Base-by-base conservation (phyloP, 208 protist genomes). In the Porcisia hertigi region DNA sequence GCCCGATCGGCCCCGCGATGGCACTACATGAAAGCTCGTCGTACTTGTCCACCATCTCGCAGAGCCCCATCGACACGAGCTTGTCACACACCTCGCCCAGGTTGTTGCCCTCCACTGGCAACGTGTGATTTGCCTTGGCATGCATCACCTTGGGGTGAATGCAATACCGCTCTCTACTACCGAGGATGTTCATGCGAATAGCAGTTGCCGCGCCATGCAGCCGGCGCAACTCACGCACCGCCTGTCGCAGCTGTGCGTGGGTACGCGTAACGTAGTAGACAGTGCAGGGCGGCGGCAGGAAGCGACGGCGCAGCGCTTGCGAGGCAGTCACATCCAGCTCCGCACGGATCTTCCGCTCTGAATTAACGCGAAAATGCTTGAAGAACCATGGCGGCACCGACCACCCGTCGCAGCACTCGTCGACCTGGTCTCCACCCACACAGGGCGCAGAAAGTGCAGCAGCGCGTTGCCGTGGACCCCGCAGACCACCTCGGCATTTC, bases 201-300 rank as follows among this genome's bases (percentile, higher is more conserved):
- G 75, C 76, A n/a, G 75, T 47, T 25, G 83, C 34, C 9, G 76
- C 75, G 14, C 75, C 80, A 45, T 82, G 72, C 6, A 98, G 96
- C 45, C 85, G 81, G 25, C 91, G 89, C 41, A 99, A 83, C 88
- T 99, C 98, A 3, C 88, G 78, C 16, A 99, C 88, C 0, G 96
- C 90, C 78, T 99, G 98, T 47, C 90, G 79, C 34, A 99, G 82
- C 89, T 99, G 98, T 23, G 95, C 91, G 86, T 99, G 98, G 11
- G 98, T 99, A 64, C 98, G 88, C 2, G 97, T 98, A 12, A 91
- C 80, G 87, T 98, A 99, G 70, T 99, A 98, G 57, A 99, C 79
- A 45, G 85, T 91, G 65, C 87, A 92, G n/a, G 82, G 82, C 41
- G 88, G 88, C 49, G 86, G 53, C 11, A 81, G 36, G 64, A 91